phyloP scores from a whole-genome alignment of 2,329 filamentous ascomycete genomes.

The Pyrenochaeta sp. region DNA sequence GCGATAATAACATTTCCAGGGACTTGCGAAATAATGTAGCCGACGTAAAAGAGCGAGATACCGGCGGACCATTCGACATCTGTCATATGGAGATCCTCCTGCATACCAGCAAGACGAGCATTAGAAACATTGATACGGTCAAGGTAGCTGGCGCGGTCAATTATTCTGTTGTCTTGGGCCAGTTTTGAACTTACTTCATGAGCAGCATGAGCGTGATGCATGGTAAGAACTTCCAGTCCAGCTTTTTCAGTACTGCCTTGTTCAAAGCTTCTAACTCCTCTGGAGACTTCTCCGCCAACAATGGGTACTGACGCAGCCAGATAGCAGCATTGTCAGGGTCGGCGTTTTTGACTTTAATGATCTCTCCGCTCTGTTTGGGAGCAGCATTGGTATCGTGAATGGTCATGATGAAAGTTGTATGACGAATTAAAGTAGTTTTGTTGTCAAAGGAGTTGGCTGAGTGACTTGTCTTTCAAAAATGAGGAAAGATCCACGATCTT shows the following conservation, averaged over 20 bases:
- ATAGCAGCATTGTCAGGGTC: neutral
- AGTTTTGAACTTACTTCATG: constrained; percentile 33
- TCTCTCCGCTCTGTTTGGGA: constrained; percentile 7
- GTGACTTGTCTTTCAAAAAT: too few relatives aligned
- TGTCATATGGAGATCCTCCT: constrained; percentile 45
- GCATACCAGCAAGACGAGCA: constrained; percentile 51
- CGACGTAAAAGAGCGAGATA: constrained; percentile 57
- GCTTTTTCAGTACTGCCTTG: constrained; percentile 32
- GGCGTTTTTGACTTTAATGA: constrained; percentile 6
- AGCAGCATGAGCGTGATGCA: constrained; percentile 44
- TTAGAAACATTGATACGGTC: constrained; percentile 54
- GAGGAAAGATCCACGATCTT: too few relatives aligned
- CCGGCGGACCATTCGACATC: constrained; percentile 49
- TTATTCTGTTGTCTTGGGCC: too few relatives aligned
- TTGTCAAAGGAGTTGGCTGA: too few relatives aligned
- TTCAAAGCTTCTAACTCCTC: constrained; percentile 32
- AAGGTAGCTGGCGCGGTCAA: constrained; percentile 41
- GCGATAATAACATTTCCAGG: constrained; percentile 59
- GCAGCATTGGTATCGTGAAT: neutral
- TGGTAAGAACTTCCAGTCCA: constrained; percentile 43
- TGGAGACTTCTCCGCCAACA: constrained; percentile 9
- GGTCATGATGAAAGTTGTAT: too few relatives aligned
- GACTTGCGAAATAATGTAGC: constrained; percentile 57
- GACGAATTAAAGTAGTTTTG: too few relatives aligned
- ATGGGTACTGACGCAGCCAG: constrained; percentile 11